Evolutionary conservation across 169 alveolate species (phyloP), one percentile per base, ranked within the genome.

Genomic region (Cystoisospora suis): DNA sequence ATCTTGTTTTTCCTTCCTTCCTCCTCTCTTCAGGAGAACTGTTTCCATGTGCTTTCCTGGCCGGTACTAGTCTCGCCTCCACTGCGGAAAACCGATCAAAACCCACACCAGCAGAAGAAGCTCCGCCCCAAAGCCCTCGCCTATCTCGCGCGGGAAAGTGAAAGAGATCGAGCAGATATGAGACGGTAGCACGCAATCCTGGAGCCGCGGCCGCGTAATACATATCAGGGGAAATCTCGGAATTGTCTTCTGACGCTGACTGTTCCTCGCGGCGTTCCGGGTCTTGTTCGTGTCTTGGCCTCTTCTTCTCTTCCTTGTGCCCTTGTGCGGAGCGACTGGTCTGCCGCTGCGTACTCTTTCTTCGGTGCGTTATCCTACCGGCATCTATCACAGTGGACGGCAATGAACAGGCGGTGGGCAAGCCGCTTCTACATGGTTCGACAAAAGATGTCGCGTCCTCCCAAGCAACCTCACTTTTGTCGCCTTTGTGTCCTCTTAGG

Each of bases 391-490:
- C n/a, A n/a, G n/a, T n/a, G n/a, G n/a, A n/a, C n/a, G n/a, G n/a
- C n/a, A n/a, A n/a, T n/a, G n/a, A n/a, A n/a, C n/a, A n/a, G n/a
- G n/a, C n/a, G n/a, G n/a, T n/a, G n/a, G n/a, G n/a, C n/a, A n/a
- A n/a, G n/a, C n/a, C n/a, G n/a, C n/a, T n/a, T n/a, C n/a, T n/a
- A n/a, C n/a, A n/a, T n/a, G n/a, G n/a, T n/a, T n/a, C n/a, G n/a
- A n/a, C n/a, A n/a, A n/a, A n/a, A 86, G 70, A 46, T 86, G 80
- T 72, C 47, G 15, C 47, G 49, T 7, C 45, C 83, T 32, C 81
- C 65, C n/a, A n/a, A n/a, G n/a, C n/a, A n/a, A n/a, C n/a, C n/a
- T n/a, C n/a, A 70, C 69, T 86, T 80, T 59, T 59, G 90, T 79
- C 40, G 87, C 79, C 40, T 15, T 46, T 45, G 89, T 69, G 42